A percentile compares a stretch with the other conserved stretches of the same genome.
Conservation (phyloP, 352 stramenopile species). For the Pythium phragmiticola region DNA sequence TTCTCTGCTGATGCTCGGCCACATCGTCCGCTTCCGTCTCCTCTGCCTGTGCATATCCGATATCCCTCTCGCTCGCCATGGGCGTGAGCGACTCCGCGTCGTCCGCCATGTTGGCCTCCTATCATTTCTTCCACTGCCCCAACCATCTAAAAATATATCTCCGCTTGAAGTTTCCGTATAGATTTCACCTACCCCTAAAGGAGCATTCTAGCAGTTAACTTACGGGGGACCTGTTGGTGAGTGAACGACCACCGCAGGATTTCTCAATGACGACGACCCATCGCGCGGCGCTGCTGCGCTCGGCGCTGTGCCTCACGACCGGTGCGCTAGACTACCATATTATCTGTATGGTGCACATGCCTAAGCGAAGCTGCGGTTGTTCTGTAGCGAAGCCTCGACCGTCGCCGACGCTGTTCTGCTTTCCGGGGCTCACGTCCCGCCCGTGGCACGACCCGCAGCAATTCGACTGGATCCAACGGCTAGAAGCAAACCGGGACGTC, state of each 20-base stretch:
- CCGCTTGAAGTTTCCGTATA: neutral
- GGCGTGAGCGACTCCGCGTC: neutral
- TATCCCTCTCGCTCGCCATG: neutral
- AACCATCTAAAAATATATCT: conserved; percentile 7
- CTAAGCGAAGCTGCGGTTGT: neutral
- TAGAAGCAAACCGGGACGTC: conserved; percentile 56
- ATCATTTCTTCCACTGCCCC: neutral
- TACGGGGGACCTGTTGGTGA: conserved; percentile 4
- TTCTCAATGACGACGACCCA: conserved; percentile 32
- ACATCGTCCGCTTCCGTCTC: neutral
- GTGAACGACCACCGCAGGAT: neutral
- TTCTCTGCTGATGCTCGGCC: neutral
- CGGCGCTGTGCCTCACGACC: conserved; percentile 75
- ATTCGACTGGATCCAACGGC: conserved; percentile 55
- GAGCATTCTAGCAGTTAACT: conserved; percentile 13
- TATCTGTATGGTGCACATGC: neutral
- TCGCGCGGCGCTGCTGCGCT: conserved; percentile 65
- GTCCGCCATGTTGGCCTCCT: neutral
- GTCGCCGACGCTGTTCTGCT: conserved; percentile 79
- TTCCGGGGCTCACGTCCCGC: conserved; percentile 61
- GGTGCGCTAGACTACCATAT: conserved; percentile 27
- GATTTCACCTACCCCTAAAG: conserved; percentile 2
- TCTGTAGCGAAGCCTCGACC: conserved; percentile 63
- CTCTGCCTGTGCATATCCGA: neutral
- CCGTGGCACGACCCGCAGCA: conserved; percentile 58